Evolutionary conservation across 202 grass and related monocot species (phyloP), one percentile per base, ranked within the genome.

Genomic region (Setaria viridis): DNA sequence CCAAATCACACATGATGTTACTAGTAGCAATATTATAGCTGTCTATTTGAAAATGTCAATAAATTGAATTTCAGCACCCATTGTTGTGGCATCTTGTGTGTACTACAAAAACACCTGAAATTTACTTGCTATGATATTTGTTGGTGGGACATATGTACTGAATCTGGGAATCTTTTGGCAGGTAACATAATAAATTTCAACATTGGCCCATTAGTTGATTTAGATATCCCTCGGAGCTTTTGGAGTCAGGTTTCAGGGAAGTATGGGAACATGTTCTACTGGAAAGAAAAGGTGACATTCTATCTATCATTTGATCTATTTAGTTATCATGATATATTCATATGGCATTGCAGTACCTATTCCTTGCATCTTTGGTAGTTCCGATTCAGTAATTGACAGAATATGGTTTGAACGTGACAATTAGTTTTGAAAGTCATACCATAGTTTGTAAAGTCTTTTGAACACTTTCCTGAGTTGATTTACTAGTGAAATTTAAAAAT

Each of bases 151-250:
- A 56, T 58, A 33, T 51, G 42, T 87, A 62, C 8, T 78, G 33
- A 76, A 46, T 63, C 6, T 72, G 25, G 4, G 41, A 29, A 58
- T 67, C 1, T 67, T 78, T 83, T 84, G 35, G 53, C 64, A 98
- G 96, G 96, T 30, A 95, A 98, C 76, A 92, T 98, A 65, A 85
- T 98, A 93, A 93, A 98, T 85, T 98, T 98, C 41, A 98, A 98
- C 70, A 81, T 98, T 85, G 96, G 93, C 56, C 73, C 93, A 80
- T 86, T 89, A 55, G 90, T 98, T 87, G 95, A 98, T 94, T 82
- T 98, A 56, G 93, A 95, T 12, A 80, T 98, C 35, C 93, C 91
- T 67, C 90, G 87, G 80, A 98, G 80, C 55, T 98, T 98, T 55
- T 98, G 95, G 95, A 98, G 89, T 84, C 95, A 90, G 15, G 77